These are phyloP conservation scores for Suillus brevipes DNA, from an alignment of 768 basidiomycete genomes.

Conservation along the genomic window DNA sequence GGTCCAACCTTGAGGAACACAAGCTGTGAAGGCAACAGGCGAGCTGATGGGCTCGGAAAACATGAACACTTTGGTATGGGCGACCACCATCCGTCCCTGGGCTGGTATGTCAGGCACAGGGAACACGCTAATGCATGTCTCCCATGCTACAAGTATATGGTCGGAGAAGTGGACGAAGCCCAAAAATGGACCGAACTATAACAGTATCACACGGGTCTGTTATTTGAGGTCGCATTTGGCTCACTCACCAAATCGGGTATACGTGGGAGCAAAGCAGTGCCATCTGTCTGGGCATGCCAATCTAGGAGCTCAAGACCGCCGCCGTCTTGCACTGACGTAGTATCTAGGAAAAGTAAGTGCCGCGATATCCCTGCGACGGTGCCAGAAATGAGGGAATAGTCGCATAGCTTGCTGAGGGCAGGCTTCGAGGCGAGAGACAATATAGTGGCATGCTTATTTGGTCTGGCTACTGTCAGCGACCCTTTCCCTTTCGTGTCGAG, in stretches of 20 bases:
- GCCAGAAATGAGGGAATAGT: constrained; percentile 26
- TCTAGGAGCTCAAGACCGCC: constrained; percentile 30
- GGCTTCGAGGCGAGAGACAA: constrained; percentile 19
- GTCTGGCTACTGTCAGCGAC: constrained; percentile 10
- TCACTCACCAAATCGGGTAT: constrained; percentile 22
- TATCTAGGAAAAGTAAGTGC: constrained; percentile 27
- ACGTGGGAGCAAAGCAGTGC: constrained; percentile 26
- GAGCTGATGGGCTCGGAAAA: constrained; percentile 25
- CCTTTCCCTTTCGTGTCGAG: background rate
- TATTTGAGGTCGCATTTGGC: background rate
- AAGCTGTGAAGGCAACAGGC: constrained; percentile 31
- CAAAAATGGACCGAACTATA: constrained; percentile 26
- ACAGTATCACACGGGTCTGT: background rate
- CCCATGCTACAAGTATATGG: constrained; percentile 30
- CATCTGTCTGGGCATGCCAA: constrained; percentile 26
- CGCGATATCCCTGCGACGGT: constrained; percentile 24
- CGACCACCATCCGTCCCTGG: constrained; percentile 21
- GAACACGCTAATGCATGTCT: constrained; percentile 28
- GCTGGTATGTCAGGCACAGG: constrained; percentile 22
- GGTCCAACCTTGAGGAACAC: constrained; percentile 15
- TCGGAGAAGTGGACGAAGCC: constrained; percentile 26
- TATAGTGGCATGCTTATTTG: constrained; percentile 20
- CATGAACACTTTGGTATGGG: constrained; percentile 27
- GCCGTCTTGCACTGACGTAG: constrained; percentile 14
- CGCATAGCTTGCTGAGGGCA: constrained; percentile 23